Conservation (phyloP, 2,329 filamentous ascomycete genomes). For the Fusarium setosum region DNA sequence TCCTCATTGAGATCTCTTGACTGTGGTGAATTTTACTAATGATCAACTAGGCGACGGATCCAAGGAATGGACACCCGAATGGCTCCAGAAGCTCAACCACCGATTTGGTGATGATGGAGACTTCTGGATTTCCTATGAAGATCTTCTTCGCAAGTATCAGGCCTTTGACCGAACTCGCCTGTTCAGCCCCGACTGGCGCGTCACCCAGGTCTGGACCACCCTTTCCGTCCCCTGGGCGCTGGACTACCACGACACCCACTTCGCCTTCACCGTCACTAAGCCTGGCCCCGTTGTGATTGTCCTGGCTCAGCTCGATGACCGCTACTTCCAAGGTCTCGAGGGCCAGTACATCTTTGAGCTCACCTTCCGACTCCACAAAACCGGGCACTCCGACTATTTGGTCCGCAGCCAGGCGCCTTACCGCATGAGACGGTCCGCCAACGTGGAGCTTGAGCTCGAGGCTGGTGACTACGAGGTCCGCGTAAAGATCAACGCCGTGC, state of each 20-base stretch:
- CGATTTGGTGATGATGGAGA: slow-evolving; percentile 82
- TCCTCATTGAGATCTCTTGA: neutral
- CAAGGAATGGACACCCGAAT: slow-evolving; percentile 85
- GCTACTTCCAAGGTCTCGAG: slow-evolving; percentile 67
- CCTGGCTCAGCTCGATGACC: slow-evolving; percentile 66
- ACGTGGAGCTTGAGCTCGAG: slow-evolving; percentile 79
- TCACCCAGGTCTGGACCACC: slow-evolving; percentile 61
- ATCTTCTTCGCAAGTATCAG: slow-evolving; percentile 69
- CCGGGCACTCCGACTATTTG: slow-evolving; percentile 62
- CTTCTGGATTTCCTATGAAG: slow-evolving; percentile 70
- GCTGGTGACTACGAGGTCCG: slow-evolving; percentile 81
- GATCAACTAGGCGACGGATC: slow-evolving; percentile 71
- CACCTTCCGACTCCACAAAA: slow-evolving; percentile 65
- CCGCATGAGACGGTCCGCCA: slow-evolving; percentile 78
- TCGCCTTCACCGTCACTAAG: slow-evolving; percentile 61
- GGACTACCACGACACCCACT: slow-evolving; percentile 65
- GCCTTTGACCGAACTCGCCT: slow-evolving; percentile 69
- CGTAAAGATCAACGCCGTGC: slow-evolving; percentile 77
- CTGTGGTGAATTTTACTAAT: slow-evolving; percentile 23
- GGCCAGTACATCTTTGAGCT: slow-evolving; percentile 67
- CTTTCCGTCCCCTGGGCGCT: slow-evolving; percentile 66
- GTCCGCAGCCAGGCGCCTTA: slow-evolving; percentile 65
- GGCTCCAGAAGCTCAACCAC: slow-evolving; percentile 78
- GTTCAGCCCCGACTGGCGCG: slow-evolving; percentile 66
- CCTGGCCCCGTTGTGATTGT: slow-evolving; percentile 65